These are phyloP conservation scores for Pleodorina starrii DNA, from an alignment of 139 green algal genomes.

Conservation along the genomic window DNA sequence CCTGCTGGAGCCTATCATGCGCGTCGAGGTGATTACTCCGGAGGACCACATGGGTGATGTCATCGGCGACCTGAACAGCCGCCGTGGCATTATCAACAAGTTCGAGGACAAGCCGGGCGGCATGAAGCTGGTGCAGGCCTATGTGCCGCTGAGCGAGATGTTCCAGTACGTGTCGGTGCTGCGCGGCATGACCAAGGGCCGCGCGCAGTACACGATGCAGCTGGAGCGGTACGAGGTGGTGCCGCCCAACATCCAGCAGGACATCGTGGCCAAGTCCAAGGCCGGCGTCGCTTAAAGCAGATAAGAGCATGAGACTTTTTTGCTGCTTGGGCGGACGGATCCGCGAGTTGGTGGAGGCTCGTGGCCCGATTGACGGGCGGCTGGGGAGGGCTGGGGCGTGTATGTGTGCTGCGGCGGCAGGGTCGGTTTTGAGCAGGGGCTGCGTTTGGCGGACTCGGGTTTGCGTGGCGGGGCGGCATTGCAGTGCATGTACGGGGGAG, in stretches of 20 bases:
- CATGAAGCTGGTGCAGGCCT: conserved; percentile 94
- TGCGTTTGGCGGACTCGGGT: no score
- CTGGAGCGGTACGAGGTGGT: conserved; percentile 93
- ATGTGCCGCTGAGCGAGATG: conserved; percentile 97
- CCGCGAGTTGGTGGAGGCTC: no score
- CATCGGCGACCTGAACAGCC: conserved; percentile 98
- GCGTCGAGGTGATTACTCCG: conserved; percentile 95
- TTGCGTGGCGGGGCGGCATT: no score
- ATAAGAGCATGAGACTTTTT: no score
- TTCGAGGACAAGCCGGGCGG: conserved; percentile 95
- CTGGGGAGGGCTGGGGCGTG: no score
- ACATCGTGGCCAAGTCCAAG: conserved; percentile 78
- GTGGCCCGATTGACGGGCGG: no score
- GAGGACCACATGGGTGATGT: conserved; percentile 98
- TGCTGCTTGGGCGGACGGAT: no score
- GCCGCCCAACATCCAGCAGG: conserved; percentile 94
- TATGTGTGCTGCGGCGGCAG: no score
- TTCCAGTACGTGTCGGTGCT: conserved; percentile 98
- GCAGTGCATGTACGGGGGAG: no score
- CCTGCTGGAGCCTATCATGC: conserved; percentile 98
- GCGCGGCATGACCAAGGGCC: conserved; percentile 96
- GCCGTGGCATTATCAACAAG: conserved; percentile 91
- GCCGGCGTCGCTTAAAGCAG: conserved; percentile 22
- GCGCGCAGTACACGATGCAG: conserved; percentile 97
- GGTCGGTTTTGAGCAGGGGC: no score